Evolutionary conservation across 1,284 basidiomycete species (phyloP).

Genomic region (Ceratorhiza oryzae-sativae): DNA sequence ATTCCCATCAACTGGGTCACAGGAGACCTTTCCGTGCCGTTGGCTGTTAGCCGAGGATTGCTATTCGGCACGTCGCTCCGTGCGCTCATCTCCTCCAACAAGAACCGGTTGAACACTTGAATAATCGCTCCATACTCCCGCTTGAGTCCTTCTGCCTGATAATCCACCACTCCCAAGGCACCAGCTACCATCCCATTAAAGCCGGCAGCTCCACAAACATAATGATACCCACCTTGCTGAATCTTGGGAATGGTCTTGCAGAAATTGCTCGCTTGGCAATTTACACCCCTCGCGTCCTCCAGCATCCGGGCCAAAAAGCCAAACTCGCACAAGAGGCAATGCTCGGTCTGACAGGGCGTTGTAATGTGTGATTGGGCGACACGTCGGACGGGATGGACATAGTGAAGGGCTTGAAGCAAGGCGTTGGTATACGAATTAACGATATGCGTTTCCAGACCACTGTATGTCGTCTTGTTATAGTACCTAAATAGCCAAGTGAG

Average conservation of each 20-base stretch:
- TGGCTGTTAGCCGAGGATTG: conserved; percentile 45
- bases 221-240: conserved; percentile 64
- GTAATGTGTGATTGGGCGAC: conserved; percentile 93
- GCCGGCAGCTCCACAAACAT: not conserved
- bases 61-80: conserved; percentile 66
- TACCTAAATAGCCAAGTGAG: conserved; percentile 62
- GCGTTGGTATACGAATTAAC: conserved; percentile 97
- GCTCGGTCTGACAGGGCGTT: conserved; percentile 83
- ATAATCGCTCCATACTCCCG: conserved; percentile 88
- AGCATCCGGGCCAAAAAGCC: conserved; percentile 97
- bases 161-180: conserved; percentile 90
- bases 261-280: conserved; percentile 97
- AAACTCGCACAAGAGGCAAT: conserved; percentile 94
- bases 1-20: conserved; percentile 85
- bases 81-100: conserved; percentile 78
- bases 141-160: conserved; percentile 73
- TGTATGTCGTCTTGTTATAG: conserved; percentile 89
- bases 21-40: conserved; percentile 53
- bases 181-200: conserved; percentile 68
- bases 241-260: conserved; percentile 87
- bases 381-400: conserved; percentile 76
- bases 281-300: conserved; percentile 91
- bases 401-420: conserved; percentile 89
- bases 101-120: conserved; percentile 93
- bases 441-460: conserved; percentile 97